phyloP scores from a whole-genome alignment of 495 filamentous ascomycete species.

The Hyaloscypha finlandica region DNA sequence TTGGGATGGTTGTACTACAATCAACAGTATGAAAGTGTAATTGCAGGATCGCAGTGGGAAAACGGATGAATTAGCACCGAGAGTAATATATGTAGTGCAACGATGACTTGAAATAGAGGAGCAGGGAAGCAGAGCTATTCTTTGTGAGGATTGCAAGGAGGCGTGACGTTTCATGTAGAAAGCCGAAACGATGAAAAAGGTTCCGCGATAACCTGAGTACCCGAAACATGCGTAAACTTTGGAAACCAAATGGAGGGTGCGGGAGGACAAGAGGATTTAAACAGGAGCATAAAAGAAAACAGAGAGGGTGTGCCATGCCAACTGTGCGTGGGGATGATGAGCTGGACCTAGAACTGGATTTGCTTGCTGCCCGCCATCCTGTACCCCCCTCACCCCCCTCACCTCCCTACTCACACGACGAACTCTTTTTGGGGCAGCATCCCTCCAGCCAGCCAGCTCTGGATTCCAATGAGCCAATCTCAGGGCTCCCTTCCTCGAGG shows the following conservation, averaged over 20 bases:
- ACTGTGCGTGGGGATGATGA: not conserved
- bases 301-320: not conserved
- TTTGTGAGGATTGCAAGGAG: conserved; percentile 2
- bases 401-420: not conserved
- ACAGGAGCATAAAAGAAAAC: too few species aligned
- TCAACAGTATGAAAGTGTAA: not conserved
- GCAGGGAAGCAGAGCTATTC: not conserved
- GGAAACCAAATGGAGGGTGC: not conserved
- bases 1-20: conserved; percentile 2
- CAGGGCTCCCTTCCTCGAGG: not conserved
- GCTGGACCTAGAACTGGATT: not conserved
- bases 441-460: not conserved
- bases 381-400: not conserved
- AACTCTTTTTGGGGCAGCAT: not conserved
- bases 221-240: not conserved
- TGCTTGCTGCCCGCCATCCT: not conserved
- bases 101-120: not conserved
- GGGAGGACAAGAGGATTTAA: not conserved
- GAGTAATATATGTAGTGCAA: conserved; percentile 11
- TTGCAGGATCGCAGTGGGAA: conserved; percentile 6
- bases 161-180: not conserved
- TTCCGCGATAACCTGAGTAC: not conserved
- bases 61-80: not conserved
- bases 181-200: not conserved
- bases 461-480: not conserved